Evolutionary conservation across 2,329 filamentous ascomycete genomes (phyloP).

Genomic region (Parasarocladium wereldwijsianum): DNA sequence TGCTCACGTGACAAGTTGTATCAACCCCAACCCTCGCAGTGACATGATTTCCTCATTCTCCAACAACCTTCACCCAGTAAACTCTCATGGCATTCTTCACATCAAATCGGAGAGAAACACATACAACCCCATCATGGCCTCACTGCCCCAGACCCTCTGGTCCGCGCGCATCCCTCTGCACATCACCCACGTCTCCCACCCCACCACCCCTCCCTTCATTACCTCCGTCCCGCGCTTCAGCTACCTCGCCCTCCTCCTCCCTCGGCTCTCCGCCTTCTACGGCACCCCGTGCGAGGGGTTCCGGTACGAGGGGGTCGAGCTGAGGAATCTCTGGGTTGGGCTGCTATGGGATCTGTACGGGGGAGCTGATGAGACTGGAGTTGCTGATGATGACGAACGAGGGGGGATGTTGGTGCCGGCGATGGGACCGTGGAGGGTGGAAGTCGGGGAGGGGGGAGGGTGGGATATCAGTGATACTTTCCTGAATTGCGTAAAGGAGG

Average conservation of each 20-base stretch:
- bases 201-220: constrained; percentile 33
- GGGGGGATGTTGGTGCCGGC: constrained; percentile 40
- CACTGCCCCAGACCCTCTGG: constrained; percentile 36
- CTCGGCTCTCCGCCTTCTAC: constrained; percentile 39
- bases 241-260: constrained; percentile 42
- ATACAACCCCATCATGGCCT: not conserved
- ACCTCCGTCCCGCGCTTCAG: constrained; percentile 41
- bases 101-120: not conserved
- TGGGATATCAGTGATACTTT: constrained; percentile 51
- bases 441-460: constrained; percentile 32
- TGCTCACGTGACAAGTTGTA: no score
- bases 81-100: no score
- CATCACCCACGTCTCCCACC: constrained; percentile 34
- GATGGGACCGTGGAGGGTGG: no score
- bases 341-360: constrained; percentile 43
- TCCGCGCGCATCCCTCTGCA: constrained; percentile 35
- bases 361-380: constrained; percentile 34
- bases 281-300: constrained; percentile 40
- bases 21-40: no score
- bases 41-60: no score
- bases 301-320: constrained; percentile 38
- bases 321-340: constrained; percentile 38
- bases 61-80: not conserved
- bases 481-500: constrained; percentile 50
- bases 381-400: constrained; percentile 41